Evolutionary conservation across 2,329 filamentous ascomycete genomes (phyloP).

Genomic region (Cladosporium sp.): DNA sequence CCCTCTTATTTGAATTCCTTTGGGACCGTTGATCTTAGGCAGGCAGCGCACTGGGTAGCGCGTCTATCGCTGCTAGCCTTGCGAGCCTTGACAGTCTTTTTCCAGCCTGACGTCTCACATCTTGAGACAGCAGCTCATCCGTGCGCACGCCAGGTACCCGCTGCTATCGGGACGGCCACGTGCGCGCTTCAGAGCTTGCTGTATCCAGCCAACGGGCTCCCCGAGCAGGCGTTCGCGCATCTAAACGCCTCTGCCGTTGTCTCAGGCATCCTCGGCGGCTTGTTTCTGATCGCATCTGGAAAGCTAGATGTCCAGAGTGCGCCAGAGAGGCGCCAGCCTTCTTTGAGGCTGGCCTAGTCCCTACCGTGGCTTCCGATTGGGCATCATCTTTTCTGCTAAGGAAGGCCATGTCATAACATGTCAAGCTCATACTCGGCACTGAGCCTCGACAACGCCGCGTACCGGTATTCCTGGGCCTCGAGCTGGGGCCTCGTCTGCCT

Average conservation of each 20-base stretch:
- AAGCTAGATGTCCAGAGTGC: neutral
- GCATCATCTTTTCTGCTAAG: neutral
- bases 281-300: constrained; percentile 4
- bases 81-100: neutral
- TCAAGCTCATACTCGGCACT: neutral
- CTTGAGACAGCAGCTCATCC: constrained; percentile 3
- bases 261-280: constrained; percentile 6
- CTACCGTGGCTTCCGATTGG: constrained; percentile 6
- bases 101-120: constrained; percentile 12
- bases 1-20: neutral
- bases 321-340: constrained; percentile 9
- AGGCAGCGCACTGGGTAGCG: neutral
- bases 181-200: constrained; percentile 1
- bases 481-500: constrained; percentile 6
- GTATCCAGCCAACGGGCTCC: constrained; percentile 6
- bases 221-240: constrained; percentile 10
- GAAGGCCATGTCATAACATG: constrained; percentile 1
- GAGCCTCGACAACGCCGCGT: neutral
- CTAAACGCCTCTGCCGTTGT: constrained; percentile 10
- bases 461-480: constrained; percentile 1
- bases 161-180: constrained; percentile 4
- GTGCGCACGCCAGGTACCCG: neutral
- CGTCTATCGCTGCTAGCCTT: neutral
- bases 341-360: neutral
- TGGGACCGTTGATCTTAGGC: neutral